phyloP scores from a whole-genome alignment of 306 rosid genomes.

The Benincasa hispida region DNA sequence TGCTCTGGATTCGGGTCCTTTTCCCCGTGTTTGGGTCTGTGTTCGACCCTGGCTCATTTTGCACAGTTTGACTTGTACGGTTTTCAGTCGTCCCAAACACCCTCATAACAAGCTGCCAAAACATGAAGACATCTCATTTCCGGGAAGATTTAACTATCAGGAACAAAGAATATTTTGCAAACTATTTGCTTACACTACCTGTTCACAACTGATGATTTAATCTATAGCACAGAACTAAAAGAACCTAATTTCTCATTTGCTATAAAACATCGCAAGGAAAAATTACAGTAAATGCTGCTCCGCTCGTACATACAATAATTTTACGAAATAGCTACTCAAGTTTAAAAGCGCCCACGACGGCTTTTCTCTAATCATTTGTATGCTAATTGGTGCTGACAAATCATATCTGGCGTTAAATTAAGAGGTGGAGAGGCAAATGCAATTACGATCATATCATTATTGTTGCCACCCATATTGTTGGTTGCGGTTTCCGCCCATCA shows the following conservation, averaged over 20 bases:
- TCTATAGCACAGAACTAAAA: not conserved
- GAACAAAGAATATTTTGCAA: not conserved
- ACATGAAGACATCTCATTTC: not conserved
- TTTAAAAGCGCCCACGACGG: not conserved
- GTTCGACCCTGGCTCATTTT: too few species aligned
- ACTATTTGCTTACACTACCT: not conserved
- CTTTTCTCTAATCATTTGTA: not conserved
- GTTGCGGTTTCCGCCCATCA: slow-evolving; percentile 39
- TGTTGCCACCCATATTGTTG: slow-evolving; percentile 44
- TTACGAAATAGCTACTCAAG: not conserved
- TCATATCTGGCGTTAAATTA: not conserved
- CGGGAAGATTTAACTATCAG: not conserved
- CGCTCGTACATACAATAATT: not conserved
- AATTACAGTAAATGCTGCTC: not conserved
- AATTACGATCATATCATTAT: not conserved
- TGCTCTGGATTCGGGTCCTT: too few species aligned
- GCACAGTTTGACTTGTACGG: not conserved
- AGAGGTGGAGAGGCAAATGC: not conserved
- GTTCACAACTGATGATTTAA: not conserved
- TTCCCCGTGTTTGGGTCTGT: too few species aligned
- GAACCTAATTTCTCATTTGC: not conserved
- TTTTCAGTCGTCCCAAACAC: not conserved
- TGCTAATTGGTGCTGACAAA: not conserved
- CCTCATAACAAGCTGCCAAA: not conserved
- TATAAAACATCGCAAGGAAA: not conserved